Evolutionary conservation across 2,329 filamentous ascomycete genomes (phyloP).

Genomic region (Xylariomycetidae sp.): DNA sequence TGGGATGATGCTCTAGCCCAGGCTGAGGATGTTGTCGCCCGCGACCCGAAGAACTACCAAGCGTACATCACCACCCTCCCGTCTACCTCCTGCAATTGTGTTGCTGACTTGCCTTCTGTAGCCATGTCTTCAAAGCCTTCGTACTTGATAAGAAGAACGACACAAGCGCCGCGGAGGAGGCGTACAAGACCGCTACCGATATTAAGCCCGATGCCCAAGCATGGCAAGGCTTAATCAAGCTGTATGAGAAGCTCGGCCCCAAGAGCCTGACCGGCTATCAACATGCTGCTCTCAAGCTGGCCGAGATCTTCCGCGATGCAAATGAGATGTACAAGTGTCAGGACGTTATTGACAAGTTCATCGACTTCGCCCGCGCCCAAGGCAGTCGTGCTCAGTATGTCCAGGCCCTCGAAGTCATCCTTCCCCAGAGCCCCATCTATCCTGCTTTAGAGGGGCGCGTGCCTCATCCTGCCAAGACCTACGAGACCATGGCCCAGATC

Average conservation of each 20-base stretch:
- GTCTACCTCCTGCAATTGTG: not conserved
- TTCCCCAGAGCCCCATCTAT: constrained; percentile 79
- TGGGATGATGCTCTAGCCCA: constrained; percentile 70
- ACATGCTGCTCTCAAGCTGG: constrained; percentile 64
- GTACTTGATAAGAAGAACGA: constrained; percentile 71
- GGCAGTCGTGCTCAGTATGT: constrained; percentile 71
- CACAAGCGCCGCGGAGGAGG: constrained; percentile 65
- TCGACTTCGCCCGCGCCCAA: constrained; percentile 64
- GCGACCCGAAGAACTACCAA: constrained; percentile 75
- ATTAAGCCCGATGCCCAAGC: constrained; percentile 76
- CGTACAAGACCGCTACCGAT: constrained; percentile 66
- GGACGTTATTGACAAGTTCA: constrained; percentile 71
- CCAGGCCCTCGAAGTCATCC: constrained; percentile 65
- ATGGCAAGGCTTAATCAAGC: constrained; percentile 81
- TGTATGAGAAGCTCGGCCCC: constrained; percentile 73
- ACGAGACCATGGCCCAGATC: constrained; percentile 75
- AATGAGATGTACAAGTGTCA: constrained; percentile 60
- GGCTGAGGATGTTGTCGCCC: constrained; percentile 61
- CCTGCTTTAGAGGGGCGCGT: constrained; percentile 76
- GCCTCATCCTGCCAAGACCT: constrained; percentile 72
- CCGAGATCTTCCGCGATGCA: constrained; percentile 63
- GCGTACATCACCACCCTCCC: constrained; percentile 45
- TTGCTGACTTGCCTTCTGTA: constrained; percentile 41
- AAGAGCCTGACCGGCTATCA: constrained; percentile 70
- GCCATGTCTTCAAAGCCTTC: constrained; percentile 81